Conservation (phyloP, 306 rosid species). For the Coriaria nepalensis region DNA sequence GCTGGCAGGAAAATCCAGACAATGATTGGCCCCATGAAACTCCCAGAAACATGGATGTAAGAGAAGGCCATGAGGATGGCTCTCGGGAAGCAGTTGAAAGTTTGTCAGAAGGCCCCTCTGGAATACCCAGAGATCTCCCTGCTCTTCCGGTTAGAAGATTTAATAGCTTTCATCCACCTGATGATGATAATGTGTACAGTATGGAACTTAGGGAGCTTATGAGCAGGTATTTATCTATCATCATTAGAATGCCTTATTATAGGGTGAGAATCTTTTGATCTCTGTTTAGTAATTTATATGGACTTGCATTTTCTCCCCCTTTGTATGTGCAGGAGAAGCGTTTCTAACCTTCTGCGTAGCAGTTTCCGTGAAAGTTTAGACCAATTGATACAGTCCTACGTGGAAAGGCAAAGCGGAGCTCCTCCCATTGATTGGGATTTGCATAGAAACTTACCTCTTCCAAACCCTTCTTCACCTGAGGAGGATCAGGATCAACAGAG, state of each 20-base stretch:
- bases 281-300: slow-evolving; percentile 15
- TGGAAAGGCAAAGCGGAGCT: slow-evolving; percentile 85
- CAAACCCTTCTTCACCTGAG: slow-evolving; percentile 57
- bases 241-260: slow-evolving; percentile 13
- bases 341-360: slow-evolving; percentile 97
- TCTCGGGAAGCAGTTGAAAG: slow-evolving; percentile 59
- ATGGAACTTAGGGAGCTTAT: slow-evolving; percentile 99
- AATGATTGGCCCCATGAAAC: slow-evolving; percentile 57
- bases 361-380: slow-evolving; percentile 99
- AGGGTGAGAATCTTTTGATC: slow-evolving; percentile 2
- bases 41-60: slow-evolving; percentile 42
- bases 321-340: slow-evolving; percentile 77
- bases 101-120: slow-evolving; percentile 83
- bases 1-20: slow-evolving; percentile 38
- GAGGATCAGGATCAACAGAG: slow-evolving; percentile 59
- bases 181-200: slow-evolving; percentile 93
- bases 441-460: slow-evolving; percentile 70
- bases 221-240: slow-evolving; percentile 57
- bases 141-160: slow-evolving; percentile 62
- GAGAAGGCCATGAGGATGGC: slow-evolving; percentile 40
- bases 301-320: slow-evolving; percentile 12
- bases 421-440: slow-evolving; percentile 99
- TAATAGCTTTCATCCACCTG: slow-evolving; percentile 91
- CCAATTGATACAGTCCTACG: slow-evolving; percentile 91
- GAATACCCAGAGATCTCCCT: slow-evolving; percentile 60